These are phyloP conservation scores for Coemansia aciculifera DNA, from an alignment of 192 early-diverging fungal genomes.

Conservation along the genomic window DNA sequence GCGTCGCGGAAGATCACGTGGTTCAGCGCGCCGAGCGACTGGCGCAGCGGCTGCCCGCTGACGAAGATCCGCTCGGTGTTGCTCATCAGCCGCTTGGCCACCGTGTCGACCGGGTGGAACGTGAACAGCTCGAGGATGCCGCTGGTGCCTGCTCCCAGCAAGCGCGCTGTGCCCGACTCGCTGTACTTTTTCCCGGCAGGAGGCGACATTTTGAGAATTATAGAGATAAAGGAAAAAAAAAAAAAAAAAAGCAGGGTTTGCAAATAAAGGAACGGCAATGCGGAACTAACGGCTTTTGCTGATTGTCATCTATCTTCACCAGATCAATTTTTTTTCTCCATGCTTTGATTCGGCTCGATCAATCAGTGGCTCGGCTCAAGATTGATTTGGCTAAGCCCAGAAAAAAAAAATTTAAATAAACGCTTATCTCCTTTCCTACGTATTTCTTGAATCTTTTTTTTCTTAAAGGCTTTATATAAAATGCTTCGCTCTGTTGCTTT, in stretches of 20 bases:
- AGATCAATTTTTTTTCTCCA: not conserved
- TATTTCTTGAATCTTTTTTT: not conserved
- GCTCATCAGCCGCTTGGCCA: slow-evolving; percentile 98
- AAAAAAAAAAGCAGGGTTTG: too few species aligned
- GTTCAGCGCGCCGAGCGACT: slow-evolving; percentile 72
- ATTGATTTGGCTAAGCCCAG: not conserved
- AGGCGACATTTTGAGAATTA: slow-evolving; percentile 13
- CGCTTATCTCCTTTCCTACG: not conserved
- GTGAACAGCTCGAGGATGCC: slow-evolving; percentile 93
- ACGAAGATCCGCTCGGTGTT: slow-evolving; percentile 79
- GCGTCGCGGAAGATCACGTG: slow-evolving; percentile 92
- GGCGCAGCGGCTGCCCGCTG: slow-evolving; percentile 61
- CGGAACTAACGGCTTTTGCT: not conserved
- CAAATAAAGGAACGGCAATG: not conserved
- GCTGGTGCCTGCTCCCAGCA: slow-evolving; percentile 86
- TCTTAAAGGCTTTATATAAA: not conserved
- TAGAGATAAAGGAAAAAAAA: slow-evolving; percentile 8
- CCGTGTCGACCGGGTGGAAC: slow-evolving; percentile 98
- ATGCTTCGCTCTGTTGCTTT: slow-evolving; percentile 49
- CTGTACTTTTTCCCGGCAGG: slow-evolving; percentile 63
- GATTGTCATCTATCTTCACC: not conserved
- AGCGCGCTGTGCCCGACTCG: slow-evolving; percentile 86
- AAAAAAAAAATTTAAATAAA: too few species aligned
- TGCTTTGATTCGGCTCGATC: not conserved
- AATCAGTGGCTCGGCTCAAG: not conserved